Base-by-base conservation (phyloP, 768 basidiomycete species). In the Hirschioporus abietinus region DNA sequence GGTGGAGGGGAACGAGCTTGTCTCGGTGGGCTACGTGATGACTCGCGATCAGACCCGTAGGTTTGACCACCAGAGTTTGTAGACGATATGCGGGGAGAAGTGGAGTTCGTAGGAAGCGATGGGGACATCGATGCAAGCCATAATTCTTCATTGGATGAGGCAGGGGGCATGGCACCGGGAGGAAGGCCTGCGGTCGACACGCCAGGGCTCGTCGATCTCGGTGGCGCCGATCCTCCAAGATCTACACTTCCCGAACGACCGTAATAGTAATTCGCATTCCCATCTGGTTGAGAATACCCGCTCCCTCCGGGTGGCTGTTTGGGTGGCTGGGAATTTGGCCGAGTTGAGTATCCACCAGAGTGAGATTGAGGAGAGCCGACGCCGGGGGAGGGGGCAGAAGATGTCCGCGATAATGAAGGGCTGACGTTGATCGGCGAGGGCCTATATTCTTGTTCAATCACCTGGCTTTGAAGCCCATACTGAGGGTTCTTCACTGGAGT, bases 401-500 rank as follows among this genome's bases (percentile, higher is more conserved):
- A 67, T n/a, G 71, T 67, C 7, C 69, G 66, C 30, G 23, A 62
- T 68, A 58, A 15, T 35, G 72, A 24, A n/a, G 65, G 27, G 24
- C 42, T 27, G 10, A n/a, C 30, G 12, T 23, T 25, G 12, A 23
- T n/a, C 30, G 7, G 66, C 64, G 7, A 35, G 25, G 65, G 82
- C 63, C 82, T 81, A 69, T 92, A 92, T 74, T 96, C 93, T 71
- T 95, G 90, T 75, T 95, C 92, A 84, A 98, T 94, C 63, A 89
- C 92, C 25, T 91, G 88, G 75, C 94, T 91, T 75, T 98, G 96
- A 86, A 92, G 89, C 72, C 96, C 96, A 74, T 96, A 98, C 72
- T 93, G 91, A 52, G 96, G 93, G 5, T 92, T 88, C 68, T 89
- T 88, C 65, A 98, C 85, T 8, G 95, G 89, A 79, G 87, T 93